Evolutionary conservation across 2,329 filamentous ascomycete genomes (phyloP).

Genomic region (Calonectria multiphialidica): DNA sequence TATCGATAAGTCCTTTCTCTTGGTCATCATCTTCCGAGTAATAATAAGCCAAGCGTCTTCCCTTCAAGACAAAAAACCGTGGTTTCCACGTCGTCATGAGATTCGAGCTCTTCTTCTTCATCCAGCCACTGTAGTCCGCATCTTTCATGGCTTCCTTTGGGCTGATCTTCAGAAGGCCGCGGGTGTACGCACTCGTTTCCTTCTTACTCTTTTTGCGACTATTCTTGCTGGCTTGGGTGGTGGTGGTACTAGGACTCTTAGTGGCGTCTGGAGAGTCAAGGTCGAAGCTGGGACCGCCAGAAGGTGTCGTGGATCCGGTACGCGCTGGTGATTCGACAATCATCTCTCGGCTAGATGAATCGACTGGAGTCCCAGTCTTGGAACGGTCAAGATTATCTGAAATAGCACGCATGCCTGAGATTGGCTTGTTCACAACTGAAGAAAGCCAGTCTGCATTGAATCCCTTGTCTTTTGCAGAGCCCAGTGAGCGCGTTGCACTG

Average conservation of each 20-base stretch:
- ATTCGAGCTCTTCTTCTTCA: conserved; percentile 98
- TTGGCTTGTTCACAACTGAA: conserved; percentile 61
- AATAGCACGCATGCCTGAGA: conserved; percentile 80
- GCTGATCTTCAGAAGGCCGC: conserved; percentile 83
- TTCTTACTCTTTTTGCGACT: conserved; percentile 85
- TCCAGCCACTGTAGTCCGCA: conserved; percentile 97
- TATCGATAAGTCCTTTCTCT: conserved; percentile 96
- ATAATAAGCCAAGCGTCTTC: conserved; percentile 92
- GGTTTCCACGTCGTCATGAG: conserved; percentile 99
- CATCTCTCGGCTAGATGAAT: conserved; percentile 54
- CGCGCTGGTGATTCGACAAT: conserved; percentile 66
- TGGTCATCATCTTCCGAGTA: conserved; percentile 93
- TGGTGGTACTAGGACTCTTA: conserved; percentile 65
- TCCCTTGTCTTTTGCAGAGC: conserved; percentile 58
- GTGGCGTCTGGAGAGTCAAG: conserved; percentile 78
- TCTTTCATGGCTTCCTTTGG: conserved; percentile 86
- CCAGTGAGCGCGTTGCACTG: conserved; percentile 52
- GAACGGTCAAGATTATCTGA: conserved; percentile 79
- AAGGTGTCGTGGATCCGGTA: conserved; percentile 81
- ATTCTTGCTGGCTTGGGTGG: conserved; percentile 61
- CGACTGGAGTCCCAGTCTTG: conserved; percentile 62
- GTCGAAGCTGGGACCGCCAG: conserved; percentile 78
- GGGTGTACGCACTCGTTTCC: conserved; percentile 92
- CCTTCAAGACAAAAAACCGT: conserved; percentile 93
- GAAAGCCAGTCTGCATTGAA: conserved; percentile 69